Base-by-base conservation (phyloP, 2,329 filamentous ascomycete genomes). In the Diaporthe citrichinensis region DNA sequence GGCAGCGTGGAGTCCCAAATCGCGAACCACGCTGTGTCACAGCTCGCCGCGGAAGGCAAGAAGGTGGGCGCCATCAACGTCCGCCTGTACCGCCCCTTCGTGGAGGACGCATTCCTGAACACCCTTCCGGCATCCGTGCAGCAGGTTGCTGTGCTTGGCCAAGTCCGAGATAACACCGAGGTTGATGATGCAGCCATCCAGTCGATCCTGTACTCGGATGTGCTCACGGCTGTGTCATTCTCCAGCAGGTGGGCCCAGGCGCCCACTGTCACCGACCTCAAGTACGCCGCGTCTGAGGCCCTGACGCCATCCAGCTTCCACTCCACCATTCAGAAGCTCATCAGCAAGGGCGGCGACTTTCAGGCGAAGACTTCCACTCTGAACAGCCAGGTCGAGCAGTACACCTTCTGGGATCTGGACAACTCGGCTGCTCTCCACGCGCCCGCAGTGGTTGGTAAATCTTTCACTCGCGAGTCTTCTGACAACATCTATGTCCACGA, bases 391-490 rank as follows among this genome's bases (percentile, higher is more conserved):
- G 91, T 92, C 28, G 90, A 94, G 83, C 94, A 98, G 84, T 98
- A 97, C 86, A 93, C 93, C 17, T 98, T 99, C 90, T 98, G 96
- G 95, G 94, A 98, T 79, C 83, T 94, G 55, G 96, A 98, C 81
- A 90, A 92, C 83, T 95, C 95, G 39, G 85, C 88, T 1, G 90
- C 93, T 71, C 88, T 89, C 71, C 87, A 88, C 76, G 92, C 95
- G 1, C 93, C 95, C 15, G 85, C 90, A 31, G 90, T 87, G 51
- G 82, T 93, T 39, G 89, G 89, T 77, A 87, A 85, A 74, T 82
- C 92, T 17, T 90, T 88, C 88, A 96, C 92, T 88, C 92, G 93
- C 88, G 95, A 90, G 84, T 94, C 86, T 84, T 94, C 86, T 84
- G 89, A 81, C 80, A 91, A 92, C 78, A 85, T 93, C 78, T 89